Base-by-base conservation (phyloP, 1,284 basidiomycete species). In the Sanghuangporus weigelae region DNA sequence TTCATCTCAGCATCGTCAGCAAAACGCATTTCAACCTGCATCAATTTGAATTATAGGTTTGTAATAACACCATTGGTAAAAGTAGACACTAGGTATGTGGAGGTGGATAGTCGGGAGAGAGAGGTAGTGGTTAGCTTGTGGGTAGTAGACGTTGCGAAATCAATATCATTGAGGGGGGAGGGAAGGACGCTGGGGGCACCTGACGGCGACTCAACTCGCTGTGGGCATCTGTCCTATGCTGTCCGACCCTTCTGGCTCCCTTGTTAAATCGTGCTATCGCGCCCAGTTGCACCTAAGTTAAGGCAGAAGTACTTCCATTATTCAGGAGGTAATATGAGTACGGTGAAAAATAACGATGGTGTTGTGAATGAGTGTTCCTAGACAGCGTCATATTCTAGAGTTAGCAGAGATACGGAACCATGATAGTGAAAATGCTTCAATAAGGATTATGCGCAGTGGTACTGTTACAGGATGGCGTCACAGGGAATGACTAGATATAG, bases 11-110 rank as follows among this genome's bases (percentile, higher is more conserved):
- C 60, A 44, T 53, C 44, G 44, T 44, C 62, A 49, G n/a, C 63
- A 63, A 59, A 48, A 19, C 46, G 63, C 63, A 64, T 64, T 64
- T 64, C 63, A 64, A 64, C 63, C 63, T 64, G 63, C 63, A 60
- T 60, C 51, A 49, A 55, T n/a, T 38, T 50, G 50, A 46, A 50
- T 60, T 38, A 4, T 48, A 39, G 49, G 58, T 49, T 60, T 60
- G 58, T 60, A 60, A 60, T 60, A 46, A 46, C 44, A 46, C 44
- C 16, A 21, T 48, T 44, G 36, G 6, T 51, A 51, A 42, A 60
- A 50, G 14, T 40, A 26, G 16, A 14, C 39, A 14, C 14, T 56
- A 19, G 10, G 42, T 16, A 14, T 12, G 23, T 40, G 49, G 59
- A 42, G 49, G 14, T 36, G 53, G 16, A 31, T 35, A n/a, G 31